Evolutionary conservation across 1,284 basidiomycete species (phyloP).

Genomic region (Apiotrichum montevideense): DNA sequence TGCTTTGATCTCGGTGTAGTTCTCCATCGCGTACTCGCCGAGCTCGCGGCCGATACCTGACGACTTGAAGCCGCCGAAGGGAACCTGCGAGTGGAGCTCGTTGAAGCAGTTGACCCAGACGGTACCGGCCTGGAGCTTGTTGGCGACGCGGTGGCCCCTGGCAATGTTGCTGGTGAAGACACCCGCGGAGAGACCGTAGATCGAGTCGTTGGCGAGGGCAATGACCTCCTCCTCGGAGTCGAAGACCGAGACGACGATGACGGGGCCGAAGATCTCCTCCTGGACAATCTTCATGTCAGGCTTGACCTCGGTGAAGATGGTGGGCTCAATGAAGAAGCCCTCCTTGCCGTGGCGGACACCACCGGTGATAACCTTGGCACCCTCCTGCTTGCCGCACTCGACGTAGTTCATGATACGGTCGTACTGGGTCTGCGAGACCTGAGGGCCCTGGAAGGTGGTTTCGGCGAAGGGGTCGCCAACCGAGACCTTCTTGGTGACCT

Average conservation of each 20-base stretch:
- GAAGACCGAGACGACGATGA: constrained; percentile 55
- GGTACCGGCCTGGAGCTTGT: constrained; percentile 68
- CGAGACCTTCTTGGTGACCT: constrained; percentile 27
- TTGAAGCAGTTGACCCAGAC: constrained; percentile 68
- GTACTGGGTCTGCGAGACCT: constrained; percentile 54
- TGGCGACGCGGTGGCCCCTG: constrained; percentile 66
- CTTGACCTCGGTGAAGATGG: constrained; percentile 73
- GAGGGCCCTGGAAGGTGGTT: constrained; percentile 76
- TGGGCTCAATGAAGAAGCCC: constrained; percentile 55
- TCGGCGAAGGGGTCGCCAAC: constrained; percentile 64
- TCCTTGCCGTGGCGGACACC: constrained; percentile 67
- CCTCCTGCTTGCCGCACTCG: constrained; percentile 70
- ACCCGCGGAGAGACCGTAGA: constrained; percentile 79
- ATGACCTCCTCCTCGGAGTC: constrained; percentile 71
- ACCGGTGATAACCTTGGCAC: constrained; percentile 73
- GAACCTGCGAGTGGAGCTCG: constrained; percentile 58
- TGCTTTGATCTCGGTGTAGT: constrained; percentile 69
- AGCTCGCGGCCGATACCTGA: constrained; percentile 16
- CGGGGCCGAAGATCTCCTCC: constrained; percentile 88
- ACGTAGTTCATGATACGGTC: constrained; percentile 83
- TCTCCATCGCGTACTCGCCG: constrained; percentile 67
- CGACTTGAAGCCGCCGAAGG: constrained; percentile 81
- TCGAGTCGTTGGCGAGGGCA: constrained; percentile 72
- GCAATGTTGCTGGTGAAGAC: constrained; percentile 77
- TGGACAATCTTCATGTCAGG: constrained; percentile 77